A percentile compares a stretch with the other conserved stretches of the same genome.
These are phyloP conservation scores for Tetrapyrgos nigripes DNA, from an alignment of 1,284 basidiomycete species.

Conservation along the genomic window DNA sequence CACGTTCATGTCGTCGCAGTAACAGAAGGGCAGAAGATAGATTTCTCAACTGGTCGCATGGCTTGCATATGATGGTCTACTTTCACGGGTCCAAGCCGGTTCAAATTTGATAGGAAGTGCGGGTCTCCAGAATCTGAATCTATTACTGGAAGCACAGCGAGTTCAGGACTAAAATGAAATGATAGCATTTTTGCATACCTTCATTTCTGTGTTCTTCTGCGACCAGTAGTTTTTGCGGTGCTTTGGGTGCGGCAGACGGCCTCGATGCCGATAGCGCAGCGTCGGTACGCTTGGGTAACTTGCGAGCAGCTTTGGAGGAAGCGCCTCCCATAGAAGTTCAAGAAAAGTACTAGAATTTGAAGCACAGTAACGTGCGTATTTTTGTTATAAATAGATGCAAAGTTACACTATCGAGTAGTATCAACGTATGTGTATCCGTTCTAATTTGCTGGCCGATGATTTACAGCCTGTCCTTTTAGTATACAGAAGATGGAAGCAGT, in stretches of 20 bases:
- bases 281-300: constrained; percentile 60
- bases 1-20: neutral
- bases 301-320: constrained; percentile 71
- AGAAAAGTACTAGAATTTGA: constrained; percentile 5
- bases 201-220: constrained; percentile 63
- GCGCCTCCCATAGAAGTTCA: constrained; percentile 64
- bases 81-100: constrained; percentile 70
- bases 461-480: constrained; percentile 46
- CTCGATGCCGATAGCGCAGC: constrained; percentile 61
- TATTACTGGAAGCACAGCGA: constrained; percentile 53
- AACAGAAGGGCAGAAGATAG: neutral
- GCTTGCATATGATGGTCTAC: constrained; percentile 73
- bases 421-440: constrained; percentile 16
- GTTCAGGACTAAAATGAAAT: neutral
- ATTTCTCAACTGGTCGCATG: constrained; percentile 53
- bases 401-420: constrained; percentile 10
- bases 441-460: constrained; percentile 25
- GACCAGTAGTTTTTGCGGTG: constrained; percentile 23
- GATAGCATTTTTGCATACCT: constrained; percentile 40
- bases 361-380: constrained; percentile 5
- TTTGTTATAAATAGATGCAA: constrained; percentile 11
- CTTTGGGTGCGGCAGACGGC: constrained; percentile 35
- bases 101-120: constrained; percentile 77
- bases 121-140: constrained; percentile 76
- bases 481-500: constrained; percentile 36